A percentile compares a stretch with the other conserved stretches of the same genome.
Evolutionary conservation across 2,329 filamentous ascomycete species (phyloP).

Genomic region (Rhynchosporium secalis): DNA sequence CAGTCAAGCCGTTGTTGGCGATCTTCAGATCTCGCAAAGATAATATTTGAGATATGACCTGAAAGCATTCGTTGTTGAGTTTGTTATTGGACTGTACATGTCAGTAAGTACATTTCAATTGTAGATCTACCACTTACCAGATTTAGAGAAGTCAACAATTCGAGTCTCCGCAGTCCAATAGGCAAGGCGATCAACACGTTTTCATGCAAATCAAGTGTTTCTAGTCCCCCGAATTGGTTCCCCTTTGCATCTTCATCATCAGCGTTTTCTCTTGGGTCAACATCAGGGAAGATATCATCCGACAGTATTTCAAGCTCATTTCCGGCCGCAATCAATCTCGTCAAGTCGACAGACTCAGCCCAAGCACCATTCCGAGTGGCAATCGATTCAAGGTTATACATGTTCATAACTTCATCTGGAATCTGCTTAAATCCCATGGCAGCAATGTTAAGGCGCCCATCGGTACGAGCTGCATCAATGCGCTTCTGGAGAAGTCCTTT

Average conservation of each 20-base stretch:
- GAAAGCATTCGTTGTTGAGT: constrained; percentile 69
- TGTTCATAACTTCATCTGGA: constrained; percentile 78
- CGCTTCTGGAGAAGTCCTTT: constrained; percentile 72
- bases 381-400: constrained; percentile 79
- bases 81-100: constrained; percentile 72
- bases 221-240: constrained; percentile 76
- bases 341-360: constrained; percentile 89
- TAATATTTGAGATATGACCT: constrained; percentile 71
- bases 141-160: constrained; percentile 77
- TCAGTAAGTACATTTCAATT: constrained; percentile 11
- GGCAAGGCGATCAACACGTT: constrained; percentile 76
- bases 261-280: constrained; percentile 53
- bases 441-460: constrained; percentile 84
- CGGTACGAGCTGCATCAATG: constrained; percentile 69
- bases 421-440: constrained; percentile 78
- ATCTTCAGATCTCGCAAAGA: constrained; percentile 78
- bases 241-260: constrained; percentile 65
- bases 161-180: constrained; percentile 70
- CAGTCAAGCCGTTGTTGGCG: constrained; percentile 73
- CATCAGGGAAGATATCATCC: constrained; percentile 78
- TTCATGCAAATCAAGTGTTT: constrained; percentile 81
- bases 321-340: constrained; percentile 80
- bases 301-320: constrained; percentile 79
- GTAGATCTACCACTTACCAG: constrained; percentile 54
- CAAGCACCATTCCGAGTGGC: constrained; percentile 68